These are phyloP conservation scores for Dactylellina cionopaga DNA, from an alignment of 2,329 filamentous ascomycete species.

Conservation along the genomic window DNA sequence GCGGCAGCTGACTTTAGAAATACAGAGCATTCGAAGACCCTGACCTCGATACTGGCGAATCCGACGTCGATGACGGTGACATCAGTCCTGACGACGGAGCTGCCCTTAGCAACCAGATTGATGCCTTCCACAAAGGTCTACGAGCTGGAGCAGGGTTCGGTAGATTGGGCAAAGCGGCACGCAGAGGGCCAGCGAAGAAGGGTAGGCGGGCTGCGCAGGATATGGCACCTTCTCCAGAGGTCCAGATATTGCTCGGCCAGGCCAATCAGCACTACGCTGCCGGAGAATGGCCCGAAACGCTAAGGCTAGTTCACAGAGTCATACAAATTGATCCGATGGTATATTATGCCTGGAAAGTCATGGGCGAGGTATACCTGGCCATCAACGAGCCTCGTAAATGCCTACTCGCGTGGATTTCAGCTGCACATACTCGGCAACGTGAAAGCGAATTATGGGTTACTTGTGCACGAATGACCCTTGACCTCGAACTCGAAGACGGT, in stretches of 20 bases:
- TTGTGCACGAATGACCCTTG: conserved; percentile 67
- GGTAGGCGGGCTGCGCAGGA: conserved; percentile 55
- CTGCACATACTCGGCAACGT: conserved; percentile 72
- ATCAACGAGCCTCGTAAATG: conserved; percentile 69
- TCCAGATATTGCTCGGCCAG: conserved; percentile 73
- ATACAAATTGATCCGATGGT: conserved; percentile 76
- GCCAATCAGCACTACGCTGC: conserved; percentile 76
- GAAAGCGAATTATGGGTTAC: conserved; percentile 70
- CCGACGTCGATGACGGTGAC: conserved; percentile 45
- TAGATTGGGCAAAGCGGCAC: conserved; percentile 40
- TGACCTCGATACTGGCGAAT: conserved; percentile 39
- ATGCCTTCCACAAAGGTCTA: conserved; percentile 47
- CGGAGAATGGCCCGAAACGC: conserved; percentile 70
- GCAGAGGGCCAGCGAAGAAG: conserved; percentile 19
- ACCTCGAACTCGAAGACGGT: conserved; percentile 63
- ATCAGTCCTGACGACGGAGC: conserved; percentile 25
- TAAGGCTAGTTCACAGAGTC: conserved; percentile 70
- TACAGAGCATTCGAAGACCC: conserved; percentile 32
- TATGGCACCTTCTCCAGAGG: conserved; percentile 64
- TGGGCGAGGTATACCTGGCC: conserved; percentile 71
- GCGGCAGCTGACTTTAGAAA: background rate
- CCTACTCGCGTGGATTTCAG: conserved; percentile 70
- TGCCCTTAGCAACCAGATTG: conserved; percentile 30
- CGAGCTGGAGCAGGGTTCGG: conserved; percentile 23
- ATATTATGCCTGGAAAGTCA: conserved; percentile 71